A percentile compares a stretch with the other conserved stretches of the same genome.
phyloP scores from a whole-genome alignment of 805 yeast genomes.

The Barnettozyma wickerhamii region DNA sequence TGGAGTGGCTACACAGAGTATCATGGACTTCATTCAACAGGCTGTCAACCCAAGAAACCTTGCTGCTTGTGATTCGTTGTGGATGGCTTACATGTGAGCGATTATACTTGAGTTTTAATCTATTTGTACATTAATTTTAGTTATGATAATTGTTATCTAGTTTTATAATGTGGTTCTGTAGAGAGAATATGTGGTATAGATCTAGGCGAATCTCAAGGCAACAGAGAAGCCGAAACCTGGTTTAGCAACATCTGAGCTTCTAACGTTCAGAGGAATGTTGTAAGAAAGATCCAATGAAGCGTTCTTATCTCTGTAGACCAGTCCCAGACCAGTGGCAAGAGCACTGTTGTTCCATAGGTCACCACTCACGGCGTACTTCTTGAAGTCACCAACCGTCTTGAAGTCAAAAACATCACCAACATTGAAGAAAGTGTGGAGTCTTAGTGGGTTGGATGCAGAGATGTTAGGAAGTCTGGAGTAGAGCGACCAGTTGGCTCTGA shows the following conservation, averaged over 20 bases:
- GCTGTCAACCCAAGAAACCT: conserved; percentile 94
- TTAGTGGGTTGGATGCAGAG: conserved; percentile 40
- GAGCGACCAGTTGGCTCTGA: conserved; percentile 45
- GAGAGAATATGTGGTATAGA: too few species aligned
- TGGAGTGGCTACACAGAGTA: conserved; percentile 77
- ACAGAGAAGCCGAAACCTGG: conserved; percentile 56
- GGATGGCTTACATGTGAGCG: conserved; percentile 82
- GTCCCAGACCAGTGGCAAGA: conserved; percentile 46
- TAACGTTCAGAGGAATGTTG: conserved; percentile 47
- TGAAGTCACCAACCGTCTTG: conserved; percentile 15
- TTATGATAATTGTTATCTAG: too few species aligned
- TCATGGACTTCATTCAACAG: conserved; percentile 83
- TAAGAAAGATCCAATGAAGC: conserved; percentile 54
- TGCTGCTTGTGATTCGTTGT: conserved; percentile 85
- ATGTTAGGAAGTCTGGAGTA: conserved; percentile 52
- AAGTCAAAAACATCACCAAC: conserved; percentile 46
- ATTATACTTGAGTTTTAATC: background rate
- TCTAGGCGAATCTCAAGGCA: conserved; percentile 35
- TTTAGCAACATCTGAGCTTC: conserved; percentile 39
- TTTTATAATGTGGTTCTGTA: too few species aligned
- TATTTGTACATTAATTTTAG: background rate
- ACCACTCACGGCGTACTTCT: conserved; percentile 17
- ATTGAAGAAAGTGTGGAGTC: conserved; percentile 56
- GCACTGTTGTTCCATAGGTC: conserved; percentile 33
- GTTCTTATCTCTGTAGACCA: conserved; percentile 46